A percentile compares a stretch with the other conserved stretches of the same genome.
Conservation (phyloP, 2,329 filamentous ascomycete genomes). For the Verticillium klebahnii region DNA sequence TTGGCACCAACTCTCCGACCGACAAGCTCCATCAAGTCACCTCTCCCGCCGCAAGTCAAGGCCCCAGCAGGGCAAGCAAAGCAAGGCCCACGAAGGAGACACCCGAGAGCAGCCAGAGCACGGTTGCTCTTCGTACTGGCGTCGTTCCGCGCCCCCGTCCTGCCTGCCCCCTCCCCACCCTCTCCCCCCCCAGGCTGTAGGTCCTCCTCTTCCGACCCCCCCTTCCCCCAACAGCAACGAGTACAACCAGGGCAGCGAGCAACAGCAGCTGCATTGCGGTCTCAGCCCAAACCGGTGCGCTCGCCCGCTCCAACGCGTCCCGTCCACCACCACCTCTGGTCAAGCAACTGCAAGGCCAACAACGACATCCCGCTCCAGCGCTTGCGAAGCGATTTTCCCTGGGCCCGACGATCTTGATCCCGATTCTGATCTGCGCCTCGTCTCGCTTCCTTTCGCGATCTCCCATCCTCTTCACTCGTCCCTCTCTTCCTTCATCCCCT, state of each 20-base stretch:
- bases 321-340: background rate
- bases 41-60: background rate
- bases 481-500: background rate
- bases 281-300: background rate
- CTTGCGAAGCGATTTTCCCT: conserved; percentile 1
- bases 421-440: background rate
- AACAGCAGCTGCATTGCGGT: background rate
- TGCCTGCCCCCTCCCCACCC: background rate
- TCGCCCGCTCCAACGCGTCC: background rate
- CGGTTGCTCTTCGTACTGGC: background rate
- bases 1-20: background rate
- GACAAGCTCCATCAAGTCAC: background rate
- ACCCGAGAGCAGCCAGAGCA: background rate
- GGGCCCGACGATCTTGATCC: conserved; percentile 4
- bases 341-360: background rate
- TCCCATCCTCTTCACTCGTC: background rate
- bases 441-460: background rate
- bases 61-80: background rate
- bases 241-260: background rate
- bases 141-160: background rate
- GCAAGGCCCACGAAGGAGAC: background rate
- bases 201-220: background rate
- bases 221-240: background rate
- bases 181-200: background rate
- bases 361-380: background rate